Base-by-base conservation (phyloP, 2,329 filamentous ascomycete species). In the Mycosphaerella arachidis region DNA sequence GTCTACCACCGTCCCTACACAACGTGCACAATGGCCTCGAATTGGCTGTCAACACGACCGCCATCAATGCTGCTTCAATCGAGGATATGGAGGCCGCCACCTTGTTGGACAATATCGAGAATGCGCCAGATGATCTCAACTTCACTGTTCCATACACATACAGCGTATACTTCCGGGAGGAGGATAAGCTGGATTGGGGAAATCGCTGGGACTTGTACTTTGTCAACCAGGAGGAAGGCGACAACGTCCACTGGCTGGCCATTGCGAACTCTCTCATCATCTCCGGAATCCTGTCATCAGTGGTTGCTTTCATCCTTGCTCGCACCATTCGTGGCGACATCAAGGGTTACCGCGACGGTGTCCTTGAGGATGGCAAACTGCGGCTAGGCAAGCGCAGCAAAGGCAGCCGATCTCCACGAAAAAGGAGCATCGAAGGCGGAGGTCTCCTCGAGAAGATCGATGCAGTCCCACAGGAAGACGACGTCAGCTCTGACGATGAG, bases 191-290 rank as follows among this genome's bases (percentile, higher is more conserved):
- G 54, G 90, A 94, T 64, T 96, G 92, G 92, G 80, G 82, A 58
- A 90, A 87, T 67, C 84, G 91, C 57, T 96, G 92, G 91, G 90
- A 95, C 69, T 78, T 93, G 57, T 96, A 95, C 74, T 95, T 96
- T 76, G 89, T 89, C 61, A 92, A 93, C 73, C 90, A 94, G 71
- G 88, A 91, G 59, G 90, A 93, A 66, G 89, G 89, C 50, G 87
- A 85, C 29, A 86, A 86, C 71, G 90, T 93, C 27, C 91, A 96
- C 72, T 95, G 91, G 90, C 81, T 96, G 58, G 91, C 91, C 37
- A 93, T 96, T 64, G 75, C 94, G 74, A 96, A 95, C 76, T 94
- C 91, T 0, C 75, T 96, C 65, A 87, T 92, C 65, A 94, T 96
- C 66, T 90, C 88, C 53, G 88, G 88, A 6, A 79, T 94, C 37